Evolutionary conservation across 352 stramenopile species (phyloP), one percentile per base, ranked within the genome.

Genomic region (Phytopythium vexans): DNA sequence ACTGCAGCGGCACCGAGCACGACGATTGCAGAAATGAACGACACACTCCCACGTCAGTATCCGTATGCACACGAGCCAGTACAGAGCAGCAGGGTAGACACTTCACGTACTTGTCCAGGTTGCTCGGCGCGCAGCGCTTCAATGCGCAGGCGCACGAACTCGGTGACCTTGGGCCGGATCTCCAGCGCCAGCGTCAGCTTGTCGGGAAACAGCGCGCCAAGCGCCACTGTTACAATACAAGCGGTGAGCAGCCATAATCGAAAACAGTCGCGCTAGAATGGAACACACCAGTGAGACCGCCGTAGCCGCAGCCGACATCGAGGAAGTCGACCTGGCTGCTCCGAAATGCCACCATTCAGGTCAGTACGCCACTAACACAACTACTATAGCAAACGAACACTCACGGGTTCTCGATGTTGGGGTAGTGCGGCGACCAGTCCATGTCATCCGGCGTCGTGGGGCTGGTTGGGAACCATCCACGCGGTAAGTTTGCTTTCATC

Each of bases 261-360:
- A 5, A 5, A 1, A 55, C 11, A 48, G 14, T 1, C 27, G 6
- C 2, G 41, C 10, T 16, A 14, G 4, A 36, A 32, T 34, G 11
- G 16, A 56, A 64, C 63, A 39, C 46, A 89, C 81, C 78, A 43
- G 95, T 99, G 49, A 99, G 82, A 35, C 97, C 97, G 38, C 97
- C 97, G 68, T 98, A 99, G 40, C 97, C 97, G 66, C 96, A 99
- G 37, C 97, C 97, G 51, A 99, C 75, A 71, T 99, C 97, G 16
- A 99, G 72, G 35, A 99, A 92, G 44, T 95, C 94, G 5, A 97
- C 89, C 36, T 74, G 80, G 52, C 84, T 94, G 62, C 12, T 47
- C n/a, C 37, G 16, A 48, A 8, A 11, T 52, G 52, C 10, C 12
- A 10, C 41, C 5, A 50, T 21, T 62, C 37, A 58, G 16, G 35